Evolutionary conservation across 257 asterid species (phyloP), one percentile per base, ranked within the genome.

Genomic region (Avicennia marina): DNA sequence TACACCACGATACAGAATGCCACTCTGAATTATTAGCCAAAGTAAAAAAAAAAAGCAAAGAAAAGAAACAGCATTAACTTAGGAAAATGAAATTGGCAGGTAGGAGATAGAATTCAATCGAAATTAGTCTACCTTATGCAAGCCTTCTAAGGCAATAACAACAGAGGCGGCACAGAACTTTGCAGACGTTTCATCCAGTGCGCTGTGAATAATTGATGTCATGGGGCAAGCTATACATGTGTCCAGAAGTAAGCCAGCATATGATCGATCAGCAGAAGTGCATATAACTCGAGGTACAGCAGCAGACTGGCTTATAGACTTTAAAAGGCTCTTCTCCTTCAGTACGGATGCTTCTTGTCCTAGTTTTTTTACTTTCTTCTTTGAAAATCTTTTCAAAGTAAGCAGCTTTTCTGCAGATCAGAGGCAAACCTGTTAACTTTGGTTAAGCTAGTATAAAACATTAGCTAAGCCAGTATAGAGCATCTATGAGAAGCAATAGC

Each of bases 351-450:
- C 80, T 82, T 81, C 91, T 71, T 83, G 87, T 59, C 94, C 95
- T 44, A 90, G 95, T 62, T 64, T 73, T 68, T 73, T 78, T 20
- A 90, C 78, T 72, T 85, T 87, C 64, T 69, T 75, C 86, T 85
- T 87, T 53, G 94, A 81, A 76, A 85, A 90, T 73, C 98, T 82
- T 79, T 90, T 87, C 72, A 90, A 72, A 68, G 81, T 90, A 64
- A 87, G 86, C 70, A 85, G 63, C 27, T 71, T 85, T 44, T 87
- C 98, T 90, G 86, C 75, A 65, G 53, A 53, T 43, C 40, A 55
- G 51, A 18, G 25, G 26, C 1, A 52, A 57, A 48, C 13, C 55
- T 20, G 13, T 32, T 12, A 6, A 9, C 62, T 47, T 62, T 56
- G 41, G 60, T 56, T 53, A 15, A 58, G 69, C 38, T 29, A 31